Base-by-base conservation (phyloP, 148 eudicot species). In the Arctostaphylos glauca region DNA sequence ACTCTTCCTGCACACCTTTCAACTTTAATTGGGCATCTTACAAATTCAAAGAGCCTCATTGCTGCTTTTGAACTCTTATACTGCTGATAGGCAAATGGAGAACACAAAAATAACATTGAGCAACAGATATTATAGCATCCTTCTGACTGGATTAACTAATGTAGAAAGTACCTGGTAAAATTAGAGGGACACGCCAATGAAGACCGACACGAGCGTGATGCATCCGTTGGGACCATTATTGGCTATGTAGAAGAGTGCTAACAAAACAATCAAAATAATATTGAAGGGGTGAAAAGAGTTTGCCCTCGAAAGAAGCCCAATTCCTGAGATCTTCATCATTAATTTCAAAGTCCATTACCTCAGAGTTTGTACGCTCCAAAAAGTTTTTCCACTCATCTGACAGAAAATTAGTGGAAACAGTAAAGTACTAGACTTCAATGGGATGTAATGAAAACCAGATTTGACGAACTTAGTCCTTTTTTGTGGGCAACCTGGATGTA, bases 261-360 rank as follows among this genome's bases (percentile, higher is more conserved):
- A 86, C 82, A 89, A 81, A 71, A 89, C 90, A 18, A 88, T 41
- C 44, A 89, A 84, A 83, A 89, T 89, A 78, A 89, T 84, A 83
- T 89, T 89, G 85, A 89, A 89, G 68, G 91, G 90, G 86, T 89
- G 90, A 82, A 89, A 88, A 48, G 84, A 87, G 99, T 96, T 86
- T 96, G 99, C 72, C 96, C 96, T 66, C 98, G 82, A 82, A 89
- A 96, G 99, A 94, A 81, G 97, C 90, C 99, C 99, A 96, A 86
- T 90, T 85, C 82, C 99, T 88, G 60, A 92, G 94, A 68, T 90
- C 92, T 55, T 91, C 92, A 74, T 91, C 91, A 76, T 87, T 83
- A 78, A 85, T 84, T 75, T 88, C 86, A 67, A 82, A 86, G 25
- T 68, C 81, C 21, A 81, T 43, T 25, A 81, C 88, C 46, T 92